These are phyloP conservation scores for Alternaria ethzedia DNA, from an alignment of 2,329 filamentous ascomycete species.

Conservation along the genomic window DNA sequence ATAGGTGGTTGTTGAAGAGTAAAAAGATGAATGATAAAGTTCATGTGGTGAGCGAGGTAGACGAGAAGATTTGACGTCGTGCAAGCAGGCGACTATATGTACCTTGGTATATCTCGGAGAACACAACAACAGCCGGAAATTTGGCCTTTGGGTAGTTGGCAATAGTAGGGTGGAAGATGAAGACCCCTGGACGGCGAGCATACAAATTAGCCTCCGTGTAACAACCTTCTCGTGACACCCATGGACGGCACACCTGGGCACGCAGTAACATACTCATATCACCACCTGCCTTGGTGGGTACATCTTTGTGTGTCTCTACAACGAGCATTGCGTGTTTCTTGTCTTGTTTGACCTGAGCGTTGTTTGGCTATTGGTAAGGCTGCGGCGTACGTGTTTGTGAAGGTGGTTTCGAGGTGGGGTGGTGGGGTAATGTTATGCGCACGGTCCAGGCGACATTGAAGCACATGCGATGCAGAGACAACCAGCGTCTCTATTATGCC, in stretches of 20 bases:
- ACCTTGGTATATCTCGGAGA: slow-evolving; percentile 97
- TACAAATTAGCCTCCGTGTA: background rate
- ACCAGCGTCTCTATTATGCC: background rate
- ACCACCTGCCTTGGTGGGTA: slow-evolving; percentile 64
- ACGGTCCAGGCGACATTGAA: slow-evolving; percentile 8
- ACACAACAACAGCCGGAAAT: slow-evolving; percentile 87
- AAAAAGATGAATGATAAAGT: background rate
- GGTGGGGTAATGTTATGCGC: slow-evolving; percentile 18
- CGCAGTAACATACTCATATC: slow-evolving; percentile 59
- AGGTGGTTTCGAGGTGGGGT: slow-evolving; percentile 16
- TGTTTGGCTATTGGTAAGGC: background rate
- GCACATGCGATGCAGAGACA: background rate
- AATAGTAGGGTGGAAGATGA: slow-evolving; percentile 85
- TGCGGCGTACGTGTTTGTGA: slow-evolving; percentile 2
- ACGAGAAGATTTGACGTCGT: background rate
- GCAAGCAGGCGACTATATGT: slow-evolving; percentile 5
- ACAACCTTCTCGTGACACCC: slow-evolving; percentile 5
- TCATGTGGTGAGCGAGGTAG: background rate
- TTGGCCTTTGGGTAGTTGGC: slow-evolving; percentile 86
- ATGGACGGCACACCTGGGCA: background rate
- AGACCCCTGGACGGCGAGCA: slow-evolving; percentile 68
- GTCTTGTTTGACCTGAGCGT: background rate
- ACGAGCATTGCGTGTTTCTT: slow-evolving; percentile 59
- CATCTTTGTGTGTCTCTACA: slow-evolving; percentile 64
- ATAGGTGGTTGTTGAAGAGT: background rate